A percentile compares a stretch with the other conserved stretches of the same genome.
Evolutionary conservation across 2,329 filamentous ascomycete genomes (phyloP).

Genomic region (Raffaelea albimanens): DNA sequence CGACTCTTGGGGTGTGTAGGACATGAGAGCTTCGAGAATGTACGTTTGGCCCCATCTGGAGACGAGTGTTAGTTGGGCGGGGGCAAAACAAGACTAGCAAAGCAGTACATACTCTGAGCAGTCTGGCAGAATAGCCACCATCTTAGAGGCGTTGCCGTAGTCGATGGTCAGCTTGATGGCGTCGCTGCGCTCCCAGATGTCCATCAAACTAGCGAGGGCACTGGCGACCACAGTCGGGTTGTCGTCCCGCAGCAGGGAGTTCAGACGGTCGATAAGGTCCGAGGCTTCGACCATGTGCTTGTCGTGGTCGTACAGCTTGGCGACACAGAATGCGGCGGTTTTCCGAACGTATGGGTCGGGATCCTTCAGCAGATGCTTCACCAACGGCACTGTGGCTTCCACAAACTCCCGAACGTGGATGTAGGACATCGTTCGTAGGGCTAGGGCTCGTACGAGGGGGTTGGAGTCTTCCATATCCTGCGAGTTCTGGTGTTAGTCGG

Average conservation of each 20-base stretch:
- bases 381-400: constrained; percentile 74
- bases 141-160: constrained; percentile 94
- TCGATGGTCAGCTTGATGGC: constrained; percentile 97
- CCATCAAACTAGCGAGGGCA: constrained; percentile 81
- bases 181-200: constrained; percentile 97
- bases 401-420: constrained; percentile 95
- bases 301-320: constrained; percentile 97
- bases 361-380: constrained; percentile 77
- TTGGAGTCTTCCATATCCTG: constrained; percentile 92
- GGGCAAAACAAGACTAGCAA: constrained; percentile 3
- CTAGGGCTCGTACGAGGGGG: constrained; percentile 83
- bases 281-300: constrained; percentile 79
- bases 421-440: constrained; percentile 92
- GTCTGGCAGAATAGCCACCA: constrained; percentile 91
- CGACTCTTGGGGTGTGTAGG: constrained; percentile 88
- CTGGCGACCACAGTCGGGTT: constrained; percentile 97
- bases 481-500: too few relatives aligned
- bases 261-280: constrained; percentile 85
- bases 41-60: constrained; percentile 95
- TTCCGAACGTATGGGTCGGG: constrained; percentile 93
- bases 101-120: constrained; percentile 94
- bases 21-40: constrained; percentile 95
- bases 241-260: constrained; percentile 82
- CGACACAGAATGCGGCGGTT: constrained; percentile 90
- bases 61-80: not conserved